phyloP scores from a whole-genome alignment of 2,329 filamentous ascomycete genomes.

The Neonectria ditissima region DNA sequence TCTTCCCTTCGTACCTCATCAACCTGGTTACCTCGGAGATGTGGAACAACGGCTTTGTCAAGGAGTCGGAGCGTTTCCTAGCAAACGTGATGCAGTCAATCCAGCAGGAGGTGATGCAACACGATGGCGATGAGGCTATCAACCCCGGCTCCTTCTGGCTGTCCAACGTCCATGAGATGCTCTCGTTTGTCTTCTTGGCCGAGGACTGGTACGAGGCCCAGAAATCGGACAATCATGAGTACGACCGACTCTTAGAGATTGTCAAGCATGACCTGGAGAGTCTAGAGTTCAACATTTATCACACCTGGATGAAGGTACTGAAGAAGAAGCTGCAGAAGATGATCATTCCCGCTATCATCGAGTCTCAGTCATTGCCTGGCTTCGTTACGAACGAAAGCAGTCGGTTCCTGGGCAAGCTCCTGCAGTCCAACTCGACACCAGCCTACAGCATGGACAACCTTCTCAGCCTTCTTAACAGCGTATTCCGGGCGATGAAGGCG shows the following conservation, averaged over 20 bases:
- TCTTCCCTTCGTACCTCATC: conserved; percentile 99
- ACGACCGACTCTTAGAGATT: conserved; percentile 95
- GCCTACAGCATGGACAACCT: conserved; percentile 99
- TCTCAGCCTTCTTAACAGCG: conserved; percentile 93
- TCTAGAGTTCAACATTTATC: conserved; percentile 99
- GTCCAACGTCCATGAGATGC: conserved; percentile 99
- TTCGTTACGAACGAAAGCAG: conserved; percentile 99
- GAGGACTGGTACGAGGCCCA: conserved; percentile 99
- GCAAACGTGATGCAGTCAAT: conserved; percentile 99
- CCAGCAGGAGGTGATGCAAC: conserved; percentile 99
- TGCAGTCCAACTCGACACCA: conserved; percentile 88
- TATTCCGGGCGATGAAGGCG: conserved; percentile 98
- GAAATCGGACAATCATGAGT: conserved; percentile 99
- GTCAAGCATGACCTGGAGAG: conserved; percentile 99
- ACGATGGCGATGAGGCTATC: conserved; percentile 96
- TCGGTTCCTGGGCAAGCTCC: conserved; percentile 95
- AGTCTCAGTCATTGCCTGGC: conserved; percentile 96
- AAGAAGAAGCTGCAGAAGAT: conserved; percentile 99
- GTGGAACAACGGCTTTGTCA: conserved; percentile 99
- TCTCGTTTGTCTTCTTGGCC: conserved; percentile 98
- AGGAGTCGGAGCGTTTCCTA: conserved; percentile 98
- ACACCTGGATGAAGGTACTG: conserved; percentile 99
- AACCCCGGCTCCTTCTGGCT: conserved; percentile 99
- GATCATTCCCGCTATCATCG: conserved; percentile 99
- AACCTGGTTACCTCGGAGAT: conserved; percentile 99